Evolutionary conservation across 2,329 filamentous ascomycete genomes (phyloP).

Genomic region (Lachnellula hyalina): DNA sequence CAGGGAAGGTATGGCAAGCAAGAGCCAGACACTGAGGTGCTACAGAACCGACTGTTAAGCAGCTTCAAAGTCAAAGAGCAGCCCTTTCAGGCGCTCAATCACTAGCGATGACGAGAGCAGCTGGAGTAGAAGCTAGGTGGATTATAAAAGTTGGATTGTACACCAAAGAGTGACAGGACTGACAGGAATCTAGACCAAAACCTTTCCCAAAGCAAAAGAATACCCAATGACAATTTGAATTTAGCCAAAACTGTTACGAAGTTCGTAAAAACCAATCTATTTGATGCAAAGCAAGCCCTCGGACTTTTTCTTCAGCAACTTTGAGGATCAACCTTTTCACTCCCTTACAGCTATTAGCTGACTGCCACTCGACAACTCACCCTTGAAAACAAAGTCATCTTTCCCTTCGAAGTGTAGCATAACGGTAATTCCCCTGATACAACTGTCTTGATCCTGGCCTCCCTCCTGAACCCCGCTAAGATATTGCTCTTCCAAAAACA

Average conservation of each 20-base stretch:
- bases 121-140: no score
- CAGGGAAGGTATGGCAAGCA: neutral
- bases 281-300: neutral
- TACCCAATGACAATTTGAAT: no score
- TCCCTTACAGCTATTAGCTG: neutral
- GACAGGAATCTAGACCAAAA: no score
- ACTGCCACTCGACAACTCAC: slow-evolving; percentile 7
- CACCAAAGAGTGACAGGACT: no score
- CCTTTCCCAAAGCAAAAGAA: no score
- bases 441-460: neutral
- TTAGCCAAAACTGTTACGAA: neutral
- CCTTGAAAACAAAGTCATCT: slow-evolving; percentile 24
- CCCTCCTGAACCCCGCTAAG: neutral
- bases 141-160: no score
- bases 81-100: no score
- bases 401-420: slow-evolving; percentile 18
- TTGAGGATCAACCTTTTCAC: neutral
- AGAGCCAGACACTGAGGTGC: neutral
- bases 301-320: neutral
- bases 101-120: no score
- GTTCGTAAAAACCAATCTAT: neutral
- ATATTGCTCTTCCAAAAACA: slow-evolving; percentile 9
- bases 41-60: no score
- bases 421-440: slow-evolving; percentile 23
- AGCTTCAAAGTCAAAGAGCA: no score